phyloP scores from a whole-genome alignment of 2,329 filamentous ascomycete genomes.

The Aspergillus aculeatinus region DNA sequence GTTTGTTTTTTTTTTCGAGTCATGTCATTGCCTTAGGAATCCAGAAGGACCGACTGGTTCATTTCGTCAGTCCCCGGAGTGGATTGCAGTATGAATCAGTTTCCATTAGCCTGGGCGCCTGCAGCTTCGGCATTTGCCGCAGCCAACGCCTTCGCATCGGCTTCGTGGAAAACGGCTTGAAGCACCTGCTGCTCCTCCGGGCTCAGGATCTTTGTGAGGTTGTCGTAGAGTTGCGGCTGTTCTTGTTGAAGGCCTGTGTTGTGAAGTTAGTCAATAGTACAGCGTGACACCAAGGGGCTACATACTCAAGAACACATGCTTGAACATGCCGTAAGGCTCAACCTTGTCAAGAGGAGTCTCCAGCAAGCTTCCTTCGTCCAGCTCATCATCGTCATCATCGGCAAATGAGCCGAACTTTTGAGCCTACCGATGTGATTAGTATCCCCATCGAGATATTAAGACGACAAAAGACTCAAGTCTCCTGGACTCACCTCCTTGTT shows the following conservation, averaged over 20 bases:
- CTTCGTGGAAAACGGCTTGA: conserved; percentile 73
- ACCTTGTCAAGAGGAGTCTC: conserved; percentile 94
- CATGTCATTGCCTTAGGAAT: conserved; percentile 17
- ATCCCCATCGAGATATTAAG: conserved; percentile 1
- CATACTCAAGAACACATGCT: conserved; percentile 77
- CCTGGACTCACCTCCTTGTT: conserved; percentile 71
- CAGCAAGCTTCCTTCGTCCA: conserved; percentile 87
- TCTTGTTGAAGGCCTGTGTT: conserved; percentile 77
- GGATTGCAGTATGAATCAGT: conserved; percentile 27
- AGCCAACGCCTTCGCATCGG: conserved; percentile 55
- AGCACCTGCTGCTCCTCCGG: conserved; percentile 79
- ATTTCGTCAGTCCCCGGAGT: conserved; percentile 20
- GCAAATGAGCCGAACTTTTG: conserved; percentile 75
- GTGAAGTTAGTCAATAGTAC: conserved; percentile 29
- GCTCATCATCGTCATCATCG: conserved; percentile 80
- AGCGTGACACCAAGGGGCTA: conserved; percentile 23
- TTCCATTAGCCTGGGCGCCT: conserved; percentile 36
- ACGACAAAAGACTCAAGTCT: background rate
- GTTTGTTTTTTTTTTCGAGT: conserved; percentile 1
- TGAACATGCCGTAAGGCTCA: conserved; percentile 90
- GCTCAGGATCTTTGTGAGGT: conserved; percentile 73
- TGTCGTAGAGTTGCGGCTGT: conserved; percentile 84
- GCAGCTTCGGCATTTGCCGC: conserved; percentile 38
- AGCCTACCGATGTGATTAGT: conserved; percentile 53
- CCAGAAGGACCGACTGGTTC: conserved; percentile 19